These are phyloP conservation scores for Cladophialophora exuberans DNA, from an alignment of 2,329 filamentous ascomycete genomes.

Conservation along the genomic window DNA sequence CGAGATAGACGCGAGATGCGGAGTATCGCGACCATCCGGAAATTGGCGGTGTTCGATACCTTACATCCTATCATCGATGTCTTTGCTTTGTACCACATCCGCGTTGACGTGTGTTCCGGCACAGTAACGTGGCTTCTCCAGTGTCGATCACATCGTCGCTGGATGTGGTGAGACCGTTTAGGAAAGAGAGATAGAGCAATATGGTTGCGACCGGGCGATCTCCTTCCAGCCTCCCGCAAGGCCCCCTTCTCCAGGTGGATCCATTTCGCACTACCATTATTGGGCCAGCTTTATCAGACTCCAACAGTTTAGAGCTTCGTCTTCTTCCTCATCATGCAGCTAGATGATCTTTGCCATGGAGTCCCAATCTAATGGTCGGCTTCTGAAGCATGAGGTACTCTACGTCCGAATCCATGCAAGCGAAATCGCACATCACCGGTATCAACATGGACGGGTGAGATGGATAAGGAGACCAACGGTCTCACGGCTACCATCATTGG, in stretches of 20 bases:
- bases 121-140: not conserved
- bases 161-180: slow-evolving; percentile 4
- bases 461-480: not conserved
- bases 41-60: slow-evolving; percentile 1
- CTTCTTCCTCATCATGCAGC: not conserved
- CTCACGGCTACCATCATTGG: not conserved
- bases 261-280: too few relatives aligned
- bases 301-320: too few relatives aligned
- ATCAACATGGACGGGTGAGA: not conserved
- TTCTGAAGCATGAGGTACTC: not conserved
- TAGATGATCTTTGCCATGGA: not conserved
- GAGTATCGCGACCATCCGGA: slow-evolving; percentile 19
- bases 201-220: too few relatives aligned
- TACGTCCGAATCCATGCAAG: not conserved
- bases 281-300: not conserved
- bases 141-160: slow-evolving; percentile 9
- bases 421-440: slow-evolving; percentile 8
- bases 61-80: not conserved
- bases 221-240: too few relatives aligned
- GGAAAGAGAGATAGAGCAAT: slow-evolving; percentile 20
- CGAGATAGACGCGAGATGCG: slow-evolving; percentile 16
- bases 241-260: too few relatives aligned
- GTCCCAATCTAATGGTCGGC: not conserved
- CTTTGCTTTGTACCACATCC: not conserved
- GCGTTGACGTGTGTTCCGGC: not conserved